Conservation (phyloP, 176 grass and related monocot species). For the Pontederia paniculata region DNA sequence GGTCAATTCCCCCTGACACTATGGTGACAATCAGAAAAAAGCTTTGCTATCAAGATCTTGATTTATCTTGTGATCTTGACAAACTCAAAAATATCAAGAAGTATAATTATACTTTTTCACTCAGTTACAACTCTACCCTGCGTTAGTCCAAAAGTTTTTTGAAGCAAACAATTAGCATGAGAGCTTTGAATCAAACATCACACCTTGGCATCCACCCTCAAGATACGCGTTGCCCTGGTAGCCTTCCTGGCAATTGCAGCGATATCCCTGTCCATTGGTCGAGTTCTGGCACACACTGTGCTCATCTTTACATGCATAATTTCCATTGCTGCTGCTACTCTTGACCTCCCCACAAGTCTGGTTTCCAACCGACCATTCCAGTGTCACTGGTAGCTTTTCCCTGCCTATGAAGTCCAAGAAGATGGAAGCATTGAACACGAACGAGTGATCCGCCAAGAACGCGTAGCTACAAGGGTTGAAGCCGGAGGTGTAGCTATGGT, state of each 20-base stretch:
- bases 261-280: background rate
- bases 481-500: background rate
- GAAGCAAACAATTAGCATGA: no score
- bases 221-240: slow-evolving; percentile 32
- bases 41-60: no score
- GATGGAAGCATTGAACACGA: background rate
- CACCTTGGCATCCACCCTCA: slow-evolving; percentile 14
- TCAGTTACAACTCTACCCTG: no score
- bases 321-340: background rate
- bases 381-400: background rate
- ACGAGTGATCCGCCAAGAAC: background rate
- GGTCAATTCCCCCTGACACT: no score
- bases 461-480: background rate
- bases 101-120: no score
- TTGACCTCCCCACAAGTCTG: slow-evolving; percentile 2
- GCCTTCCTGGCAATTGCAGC: slow-evolving; percentile 11
- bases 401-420: background rate
- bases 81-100: no score
- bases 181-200: no score
- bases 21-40: no score
- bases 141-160: no score
- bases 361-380: slow-evolving; percentile 21
- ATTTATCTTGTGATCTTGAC: no score
- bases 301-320: slow-evolving; percentile 4
- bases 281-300: background rate